Conservation (phyloP, 148 eudicot genomes). For the Simmondsia chinensis region DNA sequence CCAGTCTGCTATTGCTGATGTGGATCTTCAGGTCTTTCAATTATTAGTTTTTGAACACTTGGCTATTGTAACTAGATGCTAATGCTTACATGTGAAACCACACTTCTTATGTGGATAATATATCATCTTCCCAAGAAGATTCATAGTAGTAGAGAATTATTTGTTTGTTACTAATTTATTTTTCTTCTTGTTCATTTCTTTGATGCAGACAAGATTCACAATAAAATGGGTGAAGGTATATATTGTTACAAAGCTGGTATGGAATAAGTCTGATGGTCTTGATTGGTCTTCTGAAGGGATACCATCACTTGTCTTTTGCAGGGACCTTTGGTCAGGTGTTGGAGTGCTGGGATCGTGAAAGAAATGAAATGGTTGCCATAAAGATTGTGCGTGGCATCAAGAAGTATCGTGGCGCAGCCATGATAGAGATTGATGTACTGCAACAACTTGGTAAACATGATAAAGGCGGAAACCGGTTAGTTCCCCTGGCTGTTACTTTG, state of each 20-base stretch:
- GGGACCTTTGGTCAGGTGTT: conserved; percentile 80
- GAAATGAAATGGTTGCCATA: conserved; percentile 53
- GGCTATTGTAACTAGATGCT: too few relatives aligned
- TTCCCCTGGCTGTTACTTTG: background rate
- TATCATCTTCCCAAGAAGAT: too few relatives aligned
- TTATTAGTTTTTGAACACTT: too few relatives aligned
- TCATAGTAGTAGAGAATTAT: background rate
- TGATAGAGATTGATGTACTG: conserved; percentile 83
- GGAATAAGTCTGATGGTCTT: background rate
- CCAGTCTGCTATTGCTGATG: too few relatives aligned
- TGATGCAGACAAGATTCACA: conserved; percentile 64
- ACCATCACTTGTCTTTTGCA: conserved; percentile 12
- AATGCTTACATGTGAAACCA: too few relatives aligned
- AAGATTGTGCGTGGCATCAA: conserved; percentile 80
- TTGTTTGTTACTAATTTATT: background rate
- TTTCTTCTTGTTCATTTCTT: conserved; percentile 1
- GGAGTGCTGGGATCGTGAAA: conserved; percentile 73
- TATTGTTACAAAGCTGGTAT: background rate
- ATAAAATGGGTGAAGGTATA: conserved; percentile 77
- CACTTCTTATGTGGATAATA: too few relatives aligned
- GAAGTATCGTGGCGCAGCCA: conserved; percentile 95
- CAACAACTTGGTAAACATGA: conserved; percentile 85
- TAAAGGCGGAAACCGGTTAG: conserved; percentile 66
- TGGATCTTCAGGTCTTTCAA: too few relatives aligned
- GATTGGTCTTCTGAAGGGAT: background rate